phyloP scores from a whole-genome alignment of 176 grass and related monocot genomes.

The Puccinellia tenuiflora region DNA sequence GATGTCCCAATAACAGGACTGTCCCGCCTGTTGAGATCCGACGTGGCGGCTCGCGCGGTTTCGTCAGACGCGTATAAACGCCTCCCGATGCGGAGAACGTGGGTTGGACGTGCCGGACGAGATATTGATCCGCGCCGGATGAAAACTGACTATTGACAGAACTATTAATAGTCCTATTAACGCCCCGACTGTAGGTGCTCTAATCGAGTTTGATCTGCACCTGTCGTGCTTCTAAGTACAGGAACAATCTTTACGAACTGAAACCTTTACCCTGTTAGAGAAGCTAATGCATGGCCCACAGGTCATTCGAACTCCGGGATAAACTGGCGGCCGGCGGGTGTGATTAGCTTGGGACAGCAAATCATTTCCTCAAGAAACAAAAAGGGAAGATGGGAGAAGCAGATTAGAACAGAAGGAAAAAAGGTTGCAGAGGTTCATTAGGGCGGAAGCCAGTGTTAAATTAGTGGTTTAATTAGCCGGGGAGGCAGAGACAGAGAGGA shows the following conservation, averaged over 20 bases:
- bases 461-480: neutral
- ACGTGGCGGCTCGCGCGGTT: no score
- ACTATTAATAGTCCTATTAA: no score
- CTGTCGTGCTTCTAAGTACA: neutral
- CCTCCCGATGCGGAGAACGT: no score
- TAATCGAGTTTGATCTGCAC: neutral
- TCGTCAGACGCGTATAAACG: no score
- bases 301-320: neutral
- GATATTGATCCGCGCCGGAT: no score
- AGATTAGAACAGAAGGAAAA: neutral
- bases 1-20: no score
- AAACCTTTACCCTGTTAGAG: neutral
- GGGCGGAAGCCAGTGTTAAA: conserved; percentile 13
- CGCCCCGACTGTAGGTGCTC: no score
- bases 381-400: neutral
- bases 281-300: neutral
- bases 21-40: no score
- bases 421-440: conserved; percentile 13
- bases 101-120: no score
- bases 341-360: conserved; percentile 10
- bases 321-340: neutral
- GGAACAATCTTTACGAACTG: neutral
- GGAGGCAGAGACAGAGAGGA: neutral
- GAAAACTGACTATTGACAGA: no score
- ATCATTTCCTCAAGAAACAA: conserved; percentile 27